Evolutionary conservation across 805 yeast species (phyloP).

Genomic region (Torulaspora gathmanii): DNA sequence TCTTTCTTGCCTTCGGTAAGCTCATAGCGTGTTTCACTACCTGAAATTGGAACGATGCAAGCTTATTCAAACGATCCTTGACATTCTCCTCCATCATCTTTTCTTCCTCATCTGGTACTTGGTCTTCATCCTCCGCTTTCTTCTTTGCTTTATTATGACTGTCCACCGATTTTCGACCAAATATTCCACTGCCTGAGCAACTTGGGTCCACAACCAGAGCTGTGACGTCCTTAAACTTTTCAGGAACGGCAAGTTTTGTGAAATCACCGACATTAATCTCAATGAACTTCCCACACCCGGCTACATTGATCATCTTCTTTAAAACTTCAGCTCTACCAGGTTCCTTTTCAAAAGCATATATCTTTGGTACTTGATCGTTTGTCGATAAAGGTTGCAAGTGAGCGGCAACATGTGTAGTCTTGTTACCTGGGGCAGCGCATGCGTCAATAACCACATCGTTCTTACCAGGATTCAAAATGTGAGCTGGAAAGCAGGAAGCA

Average conservation of each 20-base stretch:
- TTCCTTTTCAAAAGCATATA: conserved; percentile 87
- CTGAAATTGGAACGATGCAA: conserved; percentile 81
- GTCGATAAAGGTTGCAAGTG: conserved; percentile 18
- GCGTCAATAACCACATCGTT: conserved; percentile 77
- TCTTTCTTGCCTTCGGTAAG: conserved; percentile 69
- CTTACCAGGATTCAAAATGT: conserved; percentile 59
- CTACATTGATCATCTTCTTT: conserved; percentile 71
- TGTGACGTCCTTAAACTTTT: conserved; percentile 57
- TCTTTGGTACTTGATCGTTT: conserved; percentile 34
- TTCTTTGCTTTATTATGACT: conserved; percentile 31
- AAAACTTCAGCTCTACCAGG: conserved; percentile 63
- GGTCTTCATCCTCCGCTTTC: conserved; percentile 18
- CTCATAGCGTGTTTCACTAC: conserved; percentile 84
- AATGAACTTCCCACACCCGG: conserved; percentile 51
- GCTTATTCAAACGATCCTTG: conserved; percentile 47
- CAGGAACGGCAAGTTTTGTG: conserved; percentile 40
- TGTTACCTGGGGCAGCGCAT: conserved; percentile 98
- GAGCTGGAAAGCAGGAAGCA: conserved; percentile 95
- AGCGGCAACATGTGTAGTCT: conserved; percentile 88
- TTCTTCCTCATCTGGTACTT: conserved; percentile 43
- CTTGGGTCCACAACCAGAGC: conserved; percentile 93
- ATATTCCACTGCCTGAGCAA: conserved; percentile 96
- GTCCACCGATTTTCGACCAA: conserved; percentile 74
- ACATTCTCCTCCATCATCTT: conserved; percentile 42
- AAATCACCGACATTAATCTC: conserved; percentile 51